Evolutionary conservation across 441 rosid species (phyloP), one percentile per base, ranked within the genome.

Genomic region (Syzygium syzygioides): DNA sequence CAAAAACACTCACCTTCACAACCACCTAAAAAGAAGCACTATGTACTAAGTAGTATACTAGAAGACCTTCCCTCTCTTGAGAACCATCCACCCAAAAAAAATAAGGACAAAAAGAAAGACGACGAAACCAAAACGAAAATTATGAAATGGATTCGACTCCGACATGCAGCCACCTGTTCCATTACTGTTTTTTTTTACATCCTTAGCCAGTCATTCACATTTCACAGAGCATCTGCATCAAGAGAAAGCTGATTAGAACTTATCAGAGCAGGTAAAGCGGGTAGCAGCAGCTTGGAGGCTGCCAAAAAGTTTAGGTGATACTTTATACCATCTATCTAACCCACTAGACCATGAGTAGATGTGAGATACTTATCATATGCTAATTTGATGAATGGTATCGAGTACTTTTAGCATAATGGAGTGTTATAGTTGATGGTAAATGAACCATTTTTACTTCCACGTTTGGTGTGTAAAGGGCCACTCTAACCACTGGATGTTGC

Each of bases 31-130:
- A 85, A 85, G 56, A 85, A 30, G 50, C 17, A 55, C 62, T 88
- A 85, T 88, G 87, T 88, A 88, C 89, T 80, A 83, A 59, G 87
- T 71, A 48, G 87, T 71, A 83, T 79, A 55, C 87, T 66, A 88
- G 85, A 86, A 88, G 85, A 26, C 50, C 89, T 30, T 85, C 85
- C 85, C 53, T 64, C 88, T 28, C 13, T 4, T 5, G 87, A 85
- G 88, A 19, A n/a, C 83, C 89, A 85, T 41, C 85, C 68, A 87
- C 89, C 89, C 89, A 87, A 48, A 80, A 87, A 88, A 88, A 53
- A 83, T 60, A n/a, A 56, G 54, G 34, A 30, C 32, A 55, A 41
- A 85, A 80, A 50, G 83, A 48, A 32, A 30, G 48, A 28, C 60
- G 57, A 88, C 45, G 54, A 62, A 60, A 54, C n/a, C 50, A 28